phyloP scores from a whole-genome alignment of 371 early-diverging fungal genomes.

The Chytridiales sp. region DNA sequence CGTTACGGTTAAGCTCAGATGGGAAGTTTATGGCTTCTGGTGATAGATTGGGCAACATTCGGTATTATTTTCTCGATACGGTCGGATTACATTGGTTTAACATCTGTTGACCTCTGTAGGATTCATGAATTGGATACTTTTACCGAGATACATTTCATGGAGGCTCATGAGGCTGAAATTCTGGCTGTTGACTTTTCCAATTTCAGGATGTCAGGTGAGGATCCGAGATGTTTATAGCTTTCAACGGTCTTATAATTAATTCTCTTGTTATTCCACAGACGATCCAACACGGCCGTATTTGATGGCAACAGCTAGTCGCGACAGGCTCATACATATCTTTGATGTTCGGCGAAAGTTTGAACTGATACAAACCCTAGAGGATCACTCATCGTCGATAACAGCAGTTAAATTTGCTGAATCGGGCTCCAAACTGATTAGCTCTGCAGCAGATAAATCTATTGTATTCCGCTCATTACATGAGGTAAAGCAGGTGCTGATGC shows the following conservation, averaged over 20 bases:
- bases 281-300: slow-evolving; percentile 49
- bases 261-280: not conserved
- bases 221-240: slow-evolving; percentile 4
- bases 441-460: slow-evolving; percentile 83
- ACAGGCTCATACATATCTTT: slow-evolving; percentile 79
- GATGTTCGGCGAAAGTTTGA: slow-evolving; percentile 58
- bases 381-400: slow-evolving; percentile 84
- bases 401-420: slow-evolving; percentile 66
- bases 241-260: not conserved
- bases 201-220: slow-evolving; percentile 29
- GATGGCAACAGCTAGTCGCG: slow-evolving; percentile 78
- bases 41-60: slow-evolving; percentile 73
- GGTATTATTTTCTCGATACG: slow-evolving; percentile 31
- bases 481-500: slow-evolving; percentile 25
- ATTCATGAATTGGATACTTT: slow-evolving; percentile 44
- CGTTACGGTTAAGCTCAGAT: slow-evolving; percentile 67
- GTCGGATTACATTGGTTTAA: not conserved
- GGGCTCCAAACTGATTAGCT: slow-evolving; percentile 70
- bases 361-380: slow-evolving; percentile 76
- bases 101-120: slow-evolving; percentile 23
- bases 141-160: slow-evolving; percentile 64
- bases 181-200: slow-evolving; percentile 72
- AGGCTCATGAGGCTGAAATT: slow-evolving; percentile 84
- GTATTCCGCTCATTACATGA: slow-evolving; percentile 63
- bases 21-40: slow-evolving; percentile 72